Evolutionary conservation across 352 stramenopile species (phyloP).

Genomic region (Globisporangium iwayamae): DNA sequence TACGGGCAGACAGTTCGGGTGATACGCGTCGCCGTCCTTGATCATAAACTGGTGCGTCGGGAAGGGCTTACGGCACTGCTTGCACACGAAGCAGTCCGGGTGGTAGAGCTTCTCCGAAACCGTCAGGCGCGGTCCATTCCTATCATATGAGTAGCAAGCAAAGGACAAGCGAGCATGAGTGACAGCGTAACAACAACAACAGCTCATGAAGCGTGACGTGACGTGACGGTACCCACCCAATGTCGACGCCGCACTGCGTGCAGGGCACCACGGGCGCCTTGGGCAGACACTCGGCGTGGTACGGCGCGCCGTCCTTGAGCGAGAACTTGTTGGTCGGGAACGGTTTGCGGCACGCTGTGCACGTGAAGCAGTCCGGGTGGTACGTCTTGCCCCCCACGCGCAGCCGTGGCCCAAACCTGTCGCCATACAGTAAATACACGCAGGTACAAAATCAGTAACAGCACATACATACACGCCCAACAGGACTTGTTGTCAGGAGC

Average conservation of each 20-base stretch:
- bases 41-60: slow-evolving; percentile 40
- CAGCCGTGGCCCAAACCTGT: slow-evolving; percentile 31
- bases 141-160: slow-evolving; percentile 3
- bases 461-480: not conserved
- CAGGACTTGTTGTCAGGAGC: not conserved
- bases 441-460: not conserved
- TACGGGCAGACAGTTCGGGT: slow-evolving; percentile 40
- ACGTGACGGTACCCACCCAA: slow-evolving; percentile 1
- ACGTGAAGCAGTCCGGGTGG: slow-evolving; percentile 51
- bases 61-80: slow-evolving; percentile 38
- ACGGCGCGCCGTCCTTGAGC: slow-evolving; percentile 32
- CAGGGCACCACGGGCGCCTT: slow-evolving; percentile 14
- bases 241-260: slow-evolving; percentile 6
- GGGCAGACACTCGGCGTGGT: slow-evolving; percentile 35
- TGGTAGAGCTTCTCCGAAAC: slow-evolving; percentile 43
- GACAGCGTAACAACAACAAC: not conserved
- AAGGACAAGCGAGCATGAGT: not conserved
- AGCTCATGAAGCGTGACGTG: too few species aligned
- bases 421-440: not conserved
- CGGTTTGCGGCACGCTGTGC: slow-evolving; percentile 30
- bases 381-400: slow-evolving; percentile 36
- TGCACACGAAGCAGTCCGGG: slow-evolving; percentile 45
- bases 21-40: slow-evolving; percentile 58
- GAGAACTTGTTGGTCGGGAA: slow-evolving; percentile 30
- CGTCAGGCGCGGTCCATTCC: slow-evolving; percentile 29